Percentiles rank a stretch among this genome's conserved stretches.
Conservation (phyloP, 2,329 filamentous ascomycete species). For the Fusarium brevicatenulatum region DNA sequence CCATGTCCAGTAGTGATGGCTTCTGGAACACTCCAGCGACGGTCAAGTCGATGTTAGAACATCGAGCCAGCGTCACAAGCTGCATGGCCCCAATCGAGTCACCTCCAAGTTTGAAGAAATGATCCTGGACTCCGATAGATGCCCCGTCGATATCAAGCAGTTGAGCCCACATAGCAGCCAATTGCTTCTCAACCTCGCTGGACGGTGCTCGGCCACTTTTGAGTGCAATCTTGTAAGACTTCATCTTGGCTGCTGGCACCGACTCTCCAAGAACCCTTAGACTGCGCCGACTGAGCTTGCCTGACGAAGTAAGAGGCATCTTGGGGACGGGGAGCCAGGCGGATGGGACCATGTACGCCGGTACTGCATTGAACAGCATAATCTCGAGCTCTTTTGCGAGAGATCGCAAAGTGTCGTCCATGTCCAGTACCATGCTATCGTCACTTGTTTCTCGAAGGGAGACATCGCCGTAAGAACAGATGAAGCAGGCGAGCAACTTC, state of each 20-base stretch:
- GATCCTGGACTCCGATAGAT: constrained; percentile 43
- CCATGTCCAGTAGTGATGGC: constrained; percentile 32
- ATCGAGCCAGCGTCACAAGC: constrained; percentile 47
- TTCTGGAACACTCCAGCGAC: constrained; percentile 57
- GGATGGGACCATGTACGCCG: constrained; percentile 54
- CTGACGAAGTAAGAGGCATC: constrained; percentile 56
- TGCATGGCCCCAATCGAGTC: constrained; percentile 43
- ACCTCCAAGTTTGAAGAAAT: constrained; percentile 58
- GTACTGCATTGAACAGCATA: constrained; percentile 27
- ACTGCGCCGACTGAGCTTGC: constrained; percentile 56
- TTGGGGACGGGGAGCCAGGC: constrained; percentile 53
- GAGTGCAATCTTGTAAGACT: constrained; percentile 18
- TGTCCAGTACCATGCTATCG: background rate
- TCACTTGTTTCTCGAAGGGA: background rate
- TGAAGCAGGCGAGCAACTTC: constrained; percentile 34
- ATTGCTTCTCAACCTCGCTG: constrained; percentile 40
- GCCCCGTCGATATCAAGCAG: constrained; percentile 8
- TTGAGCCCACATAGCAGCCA: constrained; percentile 29
- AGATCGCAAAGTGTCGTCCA: background rate
- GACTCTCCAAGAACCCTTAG: constrained; percentile 35
- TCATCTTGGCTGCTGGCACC: background rate
- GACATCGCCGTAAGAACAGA: constrained; percentile 13
- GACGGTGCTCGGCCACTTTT: constrained; percentile 47
- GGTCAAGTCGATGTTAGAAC: constrained; percentile 52
- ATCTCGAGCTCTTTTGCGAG: constrained; percentile 14